Percentiles rank a stretch among this genome's conserved stretches.
These are phyloP conservation scores for Abelmoschus esculentus DNA, from an alignment of 345 rosid species.

Conservation along the genomic window DNA sequence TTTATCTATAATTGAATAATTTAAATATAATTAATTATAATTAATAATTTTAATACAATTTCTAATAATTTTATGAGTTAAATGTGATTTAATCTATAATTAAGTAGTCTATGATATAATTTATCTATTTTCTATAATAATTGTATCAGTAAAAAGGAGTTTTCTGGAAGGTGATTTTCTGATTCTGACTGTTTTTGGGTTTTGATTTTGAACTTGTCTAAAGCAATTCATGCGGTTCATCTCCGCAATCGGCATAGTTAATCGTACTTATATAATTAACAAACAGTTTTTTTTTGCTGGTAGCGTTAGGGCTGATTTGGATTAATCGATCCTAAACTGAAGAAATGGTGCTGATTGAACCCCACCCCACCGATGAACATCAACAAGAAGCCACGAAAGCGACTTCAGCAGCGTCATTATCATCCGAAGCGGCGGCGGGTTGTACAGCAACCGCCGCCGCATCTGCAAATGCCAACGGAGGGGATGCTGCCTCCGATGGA, in stretches of 20 bases:
- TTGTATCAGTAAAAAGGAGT: neutral
- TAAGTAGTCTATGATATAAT: too few species aligned
- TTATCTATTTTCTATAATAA: too few species aligned
- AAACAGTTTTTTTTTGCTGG: neutral
- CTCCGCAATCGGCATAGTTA: neutral
- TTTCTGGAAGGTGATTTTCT: neutral
- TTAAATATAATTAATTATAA: too few species aligned
- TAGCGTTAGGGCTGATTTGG: neutral
- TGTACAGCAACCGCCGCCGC: constrained; percentile 12
- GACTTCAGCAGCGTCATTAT: neutral
- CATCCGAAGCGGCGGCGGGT: neutral
- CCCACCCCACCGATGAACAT: neutral
- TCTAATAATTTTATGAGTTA: too few species aligned
- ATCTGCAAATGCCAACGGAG: constrained; percentile 23
- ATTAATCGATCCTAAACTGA: neutral
- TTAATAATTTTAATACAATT: too few species aligned
- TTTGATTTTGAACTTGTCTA: neutral
- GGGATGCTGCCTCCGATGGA: constrained; percentile 53
- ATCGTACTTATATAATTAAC: neutral
- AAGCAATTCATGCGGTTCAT: neutral
- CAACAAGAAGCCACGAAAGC: neutral
- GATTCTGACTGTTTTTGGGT: neutral
- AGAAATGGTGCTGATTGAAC: neutral
- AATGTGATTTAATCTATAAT: too few species aligned
- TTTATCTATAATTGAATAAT: too few species aligned